Conservation (phyloP, 352 stramenopile species). For the Pelagophyceae sp. region DNA sequence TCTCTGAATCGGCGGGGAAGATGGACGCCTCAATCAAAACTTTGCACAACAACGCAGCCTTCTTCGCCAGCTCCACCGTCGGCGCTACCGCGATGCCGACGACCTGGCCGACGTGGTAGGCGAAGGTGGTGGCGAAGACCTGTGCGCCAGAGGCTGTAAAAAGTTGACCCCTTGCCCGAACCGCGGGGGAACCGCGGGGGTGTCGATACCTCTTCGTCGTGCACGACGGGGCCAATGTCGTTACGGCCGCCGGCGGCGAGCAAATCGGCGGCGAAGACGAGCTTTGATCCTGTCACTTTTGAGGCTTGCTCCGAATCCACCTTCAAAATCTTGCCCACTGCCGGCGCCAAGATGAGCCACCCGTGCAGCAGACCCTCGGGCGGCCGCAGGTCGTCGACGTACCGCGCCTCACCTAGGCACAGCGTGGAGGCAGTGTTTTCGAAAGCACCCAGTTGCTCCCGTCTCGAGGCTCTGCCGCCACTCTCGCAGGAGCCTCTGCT, state of each 20-base stretch:
- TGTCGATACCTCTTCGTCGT: slow-evolving; percentile 77
- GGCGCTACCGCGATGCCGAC: slow-evolving; percentile 68
- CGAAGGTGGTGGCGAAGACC: slow-evolving; percentile 55
- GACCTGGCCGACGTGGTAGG: slow-evolving; percentile 51
- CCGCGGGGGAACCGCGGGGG: too few species aligned
- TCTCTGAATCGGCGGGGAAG: neutral
- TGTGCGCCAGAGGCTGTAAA: too few species aligned
- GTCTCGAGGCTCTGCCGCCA: too few species aligned
- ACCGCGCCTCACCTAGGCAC: too few species aligned
- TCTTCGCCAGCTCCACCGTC: slow-evolving; percentile 60
- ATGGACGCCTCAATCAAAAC: neutral
- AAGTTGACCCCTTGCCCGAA: too few species aligned
- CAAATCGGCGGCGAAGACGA: slow-evolving; percentile 39
- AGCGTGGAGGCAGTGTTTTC: too few species aligned
- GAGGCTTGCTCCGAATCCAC: slow-evolving; percentile 68
- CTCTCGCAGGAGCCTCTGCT: too few species aligned
- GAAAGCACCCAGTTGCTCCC: too few species aligned
- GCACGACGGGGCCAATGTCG: slow-evolving; percentile 61
- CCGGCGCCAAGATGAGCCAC: slow-evolving; percentile 75
- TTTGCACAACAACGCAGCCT: slow-evolving; percentile 29
- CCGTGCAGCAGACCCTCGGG: slow-evolving; percentile 72
- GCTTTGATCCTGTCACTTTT: too few species aligned
- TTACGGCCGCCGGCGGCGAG: slow-evolving; percentile 47
- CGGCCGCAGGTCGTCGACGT: slow-evolving; percentile 83
- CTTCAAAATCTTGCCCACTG: slow-evolving; percentile 64